A percentile compares a stretch with the other conserved stretches of the same genome.
Evolutionary conservation across 2,329 filamentous ascomycete genomes (phyloP).

Genomic region (Aureobasidium namibiae): DNA sequence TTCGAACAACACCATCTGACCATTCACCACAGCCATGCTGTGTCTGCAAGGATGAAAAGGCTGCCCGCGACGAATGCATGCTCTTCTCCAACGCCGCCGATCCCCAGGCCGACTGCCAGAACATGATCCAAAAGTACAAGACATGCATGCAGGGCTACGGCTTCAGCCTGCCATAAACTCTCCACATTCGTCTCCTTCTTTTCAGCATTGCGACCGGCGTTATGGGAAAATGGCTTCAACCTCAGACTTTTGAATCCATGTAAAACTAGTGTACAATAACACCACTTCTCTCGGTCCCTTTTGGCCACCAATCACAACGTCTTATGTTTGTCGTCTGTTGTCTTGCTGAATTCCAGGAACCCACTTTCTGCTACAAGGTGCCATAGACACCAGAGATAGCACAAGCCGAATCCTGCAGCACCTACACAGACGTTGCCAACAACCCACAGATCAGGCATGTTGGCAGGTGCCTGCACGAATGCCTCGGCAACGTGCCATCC

Average conservation of each 20-base stretch:
- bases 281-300: not conserved
- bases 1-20: slow-evolving; percentile 3
- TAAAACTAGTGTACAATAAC: slow-evolving; percentile 10
- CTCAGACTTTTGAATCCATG: not conserved
- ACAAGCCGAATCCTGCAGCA: slow-evolving; percentile 73
- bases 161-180: slow-evolving; percentile 51
- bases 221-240: not conserved
- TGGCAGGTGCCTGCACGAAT: slow-evolving; percentile 56
- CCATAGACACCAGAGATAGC: slow-evolving; percentile 86
- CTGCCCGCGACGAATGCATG: slow-evolving; percentile 94
- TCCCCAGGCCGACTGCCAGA: slow-evolving; percentile 74
- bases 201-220: slow-evolving; percentile 12
- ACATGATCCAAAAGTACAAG: slow-evolving; percentile 76
- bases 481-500: slow-evolving; percentile 73
- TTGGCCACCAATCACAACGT: slow-evolving; percentile 20
- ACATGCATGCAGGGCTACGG: slow-evolving; percentile 90
- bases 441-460: slow-evolving; percentile 90
- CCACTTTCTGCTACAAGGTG: slow-evolving; percentile 55
- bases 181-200: not conserved
- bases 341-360: slow-evolving; percentile 18
- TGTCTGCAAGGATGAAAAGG: slow-evolving; percentile 93
- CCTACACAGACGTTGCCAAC: slow-evolving; percentile 84
- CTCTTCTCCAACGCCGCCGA: slow-evolving; percentile 83
- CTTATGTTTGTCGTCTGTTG: slow-evolving; percentile 23
- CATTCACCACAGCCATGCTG: slow-evolving; percentile 68